Base-by-base conservation (phyloP, 805 yeast species). In the Suhomyces prunicola region DNA sequence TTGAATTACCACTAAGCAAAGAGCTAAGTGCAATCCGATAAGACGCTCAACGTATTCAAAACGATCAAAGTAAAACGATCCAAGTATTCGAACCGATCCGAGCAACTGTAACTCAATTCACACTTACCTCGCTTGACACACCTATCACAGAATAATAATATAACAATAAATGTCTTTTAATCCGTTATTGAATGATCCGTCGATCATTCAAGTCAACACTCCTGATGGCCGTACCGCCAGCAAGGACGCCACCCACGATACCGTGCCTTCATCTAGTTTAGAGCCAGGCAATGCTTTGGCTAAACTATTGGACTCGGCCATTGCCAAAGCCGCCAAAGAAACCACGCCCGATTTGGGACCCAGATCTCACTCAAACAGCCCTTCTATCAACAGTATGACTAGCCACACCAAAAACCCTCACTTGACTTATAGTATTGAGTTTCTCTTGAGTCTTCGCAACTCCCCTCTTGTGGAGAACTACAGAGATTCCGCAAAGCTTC, bases 311-410 rank as follows among this genome's bases (percentile, higher is more conserved):
- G 80, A 76, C 57, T 71, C 77, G 6, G 81, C 81, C 15, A 73
- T 76, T 59, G 78, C 78, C 27, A 73, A 76, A 35, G 80, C 81
- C 12, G 80, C 80, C 36, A 72, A 70, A 47, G 80, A 76, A 51
- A 58, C 70, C 17, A 70, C 76, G 5, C 79, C 78, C 6, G 77
- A 72, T 27, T 42, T 64, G 13, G 71, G 61, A 17, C 60, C 53
- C 19, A 45, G 48, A 27, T 58, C 60, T 9, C 50, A 35, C 17
- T 46, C 57, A 4, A 29, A 44, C 33, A 58, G 57, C 36, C 60
- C 63, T 13, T 27, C 46, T n/a, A 19, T 23, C 27, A 29, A 10
- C 13, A 35, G 10, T 17, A 33, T 47, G 33, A 13, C 13, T 9
- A 22, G 13, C 10, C 24, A 35, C 15, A 39, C 39, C 17, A 50